Evolutionary conservation across 805 yeast species (phyloP), one percentile per base, ranked within the genome.

Genomic region (Candida ulmi): DNA sequence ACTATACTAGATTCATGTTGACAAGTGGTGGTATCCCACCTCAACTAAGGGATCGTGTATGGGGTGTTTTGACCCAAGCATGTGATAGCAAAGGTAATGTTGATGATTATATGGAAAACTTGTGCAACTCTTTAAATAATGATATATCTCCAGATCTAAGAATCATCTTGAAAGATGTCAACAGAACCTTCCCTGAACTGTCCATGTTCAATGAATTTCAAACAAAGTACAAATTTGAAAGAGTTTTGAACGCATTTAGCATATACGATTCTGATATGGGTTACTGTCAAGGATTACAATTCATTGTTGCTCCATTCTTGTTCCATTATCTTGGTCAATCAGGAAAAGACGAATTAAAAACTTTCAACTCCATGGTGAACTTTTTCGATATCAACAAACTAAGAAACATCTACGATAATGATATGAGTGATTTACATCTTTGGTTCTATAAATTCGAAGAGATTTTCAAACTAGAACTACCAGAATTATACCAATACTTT

Each of bases 211-310:
- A 64, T 33, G 57, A 64, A 25, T 61, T 55, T 15, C 60, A 62
- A 16, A 69, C 65, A 13, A 53, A 73, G 38, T 44, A 52, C 9
- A 63, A 65, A 45, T 69, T 79, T 41, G 78, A 76, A 29, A 70
- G 71, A 21, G 71, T 79, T 24, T 62, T 79, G 43, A 75, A 79
- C 41, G 84, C 82, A 1, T 79, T 74, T 49, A 76, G 80, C 36
- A 74, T 78, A 46, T 79, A 76, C 51, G 84, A 79, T 57, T 69
- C 70, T 38, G 81, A 78, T 47, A 72, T 79, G 47, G 86, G 86
- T 11, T 79, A 79, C 51, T 79, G 86, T 54, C 86, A 79, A 55
- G 86, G 86, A 7, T 60, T 80, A 16, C 69, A 80, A 19, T 80
- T 80, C 49, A 60, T 79, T 33, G 83, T 78, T 11, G 83, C 82